These are phyloP conservation scores for Ananas comosus DNA, from an alignment of 176 grass and related monocot genomes.

Conservation along the genomic window DNA sequence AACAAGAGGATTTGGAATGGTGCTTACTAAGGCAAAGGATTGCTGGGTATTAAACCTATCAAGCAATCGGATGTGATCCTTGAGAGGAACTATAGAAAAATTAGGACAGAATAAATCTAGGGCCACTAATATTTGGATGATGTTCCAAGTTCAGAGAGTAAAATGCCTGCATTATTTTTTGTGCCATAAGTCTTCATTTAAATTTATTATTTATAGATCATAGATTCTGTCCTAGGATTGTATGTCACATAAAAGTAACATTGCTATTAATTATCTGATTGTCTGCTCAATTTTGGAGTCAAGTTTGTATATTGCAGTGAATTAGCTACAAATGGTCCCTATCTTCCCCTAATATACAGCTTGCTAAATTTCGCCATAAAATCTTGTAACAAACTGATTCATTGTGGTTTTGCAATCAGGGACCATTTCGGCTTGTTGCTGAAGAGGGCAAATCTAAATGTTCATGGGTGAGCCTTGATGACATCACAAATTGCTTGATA, in stretches of 20 bases:
- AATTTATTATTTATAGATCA: too few relatives aligned
- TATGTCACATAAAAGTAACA: neutral
- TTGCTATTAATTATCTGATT: neutral
- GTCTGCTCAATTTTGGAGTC: neutral
- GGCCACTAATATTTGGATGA: too few relatives aligned
- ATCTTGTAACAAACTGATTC: neutral
- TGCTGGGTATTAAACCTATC: too few relatives aligned
- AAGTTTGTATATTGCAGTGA: neutral
- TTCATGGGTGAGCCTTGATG: constrained; percentile 99
- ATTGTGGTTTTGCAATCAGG: constrained; percentile 26
- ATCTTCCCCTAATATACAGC: neutral
- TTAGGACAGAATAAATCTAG: too few relatives aligned
- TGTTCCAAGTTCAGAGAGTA: too few relatives aligned
- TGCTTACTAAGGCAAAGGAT: too few relatives aligned
- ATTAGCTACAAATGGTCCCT: neutral
- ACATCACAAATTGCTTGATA: constrained; percentile 89
- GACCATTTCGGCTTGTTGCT: constrained; percentile 90
- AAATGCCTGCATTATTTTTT: too few relatives aligned
- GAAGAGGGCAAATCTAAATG: constrained; percentile 98
- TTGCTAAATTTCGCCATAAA: neutral
- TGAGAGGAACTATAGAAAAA: too few relatives aligned
- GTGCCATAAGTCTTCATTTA: too few relatives aligned
- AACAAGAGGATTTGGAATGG: too few relatives aligned
- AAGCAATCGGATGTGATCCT: too few relatives aligned
- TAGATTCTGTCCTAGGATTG: neutral